These are phyloP conservation scores for Heliosperma pusillum DNA, from an alignment of 148 eudicot genomes.

Conservation along the genomic window DNA sequence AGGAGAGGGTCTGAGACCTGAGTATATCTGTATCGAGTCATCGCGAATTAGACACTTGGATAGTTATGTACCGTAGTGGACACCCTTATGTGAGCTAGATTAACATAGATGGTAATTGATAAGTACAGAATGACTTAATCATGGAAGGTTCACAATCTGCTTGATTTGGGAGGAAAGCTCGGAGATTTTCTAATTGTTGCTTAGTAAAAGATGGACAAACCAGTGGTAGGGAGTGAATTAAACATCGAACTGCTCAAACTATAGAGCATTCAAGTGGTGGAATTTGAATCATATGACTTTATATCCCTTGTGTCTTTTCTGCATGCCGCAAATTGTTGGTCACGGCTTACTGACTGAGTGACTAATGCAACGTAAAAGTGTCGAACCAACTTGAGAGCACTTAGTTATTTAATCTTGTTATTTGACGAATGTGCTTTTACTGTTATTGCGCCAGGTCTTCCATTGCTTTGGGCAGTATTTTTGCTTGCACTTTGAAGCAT, in stretches of 20 bases:
- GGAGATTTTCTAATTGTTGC: neutral
- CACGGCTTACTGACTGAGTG: neutral
- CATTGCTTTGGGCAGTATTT: constrained; percentile 53
- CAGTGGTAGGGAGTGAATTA: neutral
- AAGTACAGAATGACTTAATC: neutral
- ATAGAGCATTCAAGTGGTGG: neutral
- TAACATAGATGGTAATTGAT: neutral
- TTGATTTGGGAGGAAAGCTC: neutral
- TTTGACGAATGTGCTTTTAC: neutral
- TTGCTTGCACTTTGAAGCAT: constrained; percentile 59
- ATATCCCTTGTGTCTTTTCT: neutral
- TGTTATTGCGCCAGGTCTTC: constrained; percentile 30
- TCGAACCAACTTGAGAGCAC: too few relatives aligned
- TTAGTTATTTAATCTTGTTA: neutral
- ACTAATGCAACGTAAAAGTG: neutral
- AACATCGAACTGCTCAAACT: neutral
- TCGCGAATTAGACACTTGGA: neutral
- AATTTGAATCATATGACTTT: neutral
- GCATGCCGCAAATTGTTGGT: neutral
- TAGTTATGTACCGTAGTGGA: neutral
- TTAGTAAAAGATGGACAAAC: neutral
- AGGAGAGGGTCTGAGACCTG: neutral
- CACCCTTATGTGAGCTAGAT: neutral
- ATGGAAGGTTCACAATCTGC: neutral
- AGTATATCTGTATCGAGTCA: neutral